Evolutionary conservation across 352 stramenopile species (phyloP), one percentile per base, ranked within the genome.

Genomic region (Phytophthora citrophthora): DNA sequence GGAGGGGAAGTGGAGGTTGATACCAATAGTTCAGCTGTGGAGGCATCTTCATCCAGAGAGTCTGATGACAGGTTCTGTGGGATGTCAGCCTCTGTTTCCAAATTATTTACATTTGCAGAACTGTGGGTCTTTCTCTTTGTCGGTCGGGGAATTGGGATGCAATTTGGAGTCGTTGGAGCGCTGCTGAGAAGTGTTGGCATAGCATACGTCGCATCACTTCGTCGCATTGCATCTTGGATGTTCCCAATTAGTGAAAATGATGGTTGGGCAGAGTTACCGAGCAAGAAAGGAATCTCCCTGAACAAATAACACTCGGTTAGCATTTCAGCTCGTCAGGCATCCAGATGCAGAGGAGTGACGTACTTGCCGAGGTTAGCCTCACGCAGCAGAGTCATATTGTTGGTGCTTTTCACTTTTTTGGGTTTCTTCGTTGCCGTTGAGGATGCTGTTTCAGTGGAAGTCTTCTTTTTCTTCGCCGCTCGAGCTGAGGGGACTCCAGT

Each of bases 181-280:
- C 16, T 23, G 12, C 16, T 46, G 16, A 69, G 61, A 34, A 74
- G 55, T 38, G 27, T 58, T 4, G 82, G 82, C 29, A 64, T 69
- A 44, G 74, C 53, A 41, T 79, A 89, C 29, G 76, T 86, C 9
- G 75, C 77, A 54, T 90, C 85, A 51, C 82, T 90, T 54, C 84
- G 76, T 16, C 82, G 81, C 8, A 91, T 68, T n/a, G 83, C 81
- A 31, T 91, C 81, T 49, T 93, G 85, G 20, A 87, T 72, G 54
- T 83, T 91, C 24, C 81, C 81, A 43, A 91, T 88, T 15, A 93
- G 62, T 8, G 82, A 91, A 63, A 91, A 89, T 26, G 85, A 91
- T 55, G 63, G 70, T 51, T 77, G 73, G 11, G 78, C 68, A 1
- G 80, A 86, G 40, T 69, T 86, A 1, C 83, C 82, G 0, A 90